These are phyloP conservation scores for Cyanodermella asteris DNA, from an alignment of 2,329 filamentous ascomycete species.

Conservation along the genomic window DNA sequence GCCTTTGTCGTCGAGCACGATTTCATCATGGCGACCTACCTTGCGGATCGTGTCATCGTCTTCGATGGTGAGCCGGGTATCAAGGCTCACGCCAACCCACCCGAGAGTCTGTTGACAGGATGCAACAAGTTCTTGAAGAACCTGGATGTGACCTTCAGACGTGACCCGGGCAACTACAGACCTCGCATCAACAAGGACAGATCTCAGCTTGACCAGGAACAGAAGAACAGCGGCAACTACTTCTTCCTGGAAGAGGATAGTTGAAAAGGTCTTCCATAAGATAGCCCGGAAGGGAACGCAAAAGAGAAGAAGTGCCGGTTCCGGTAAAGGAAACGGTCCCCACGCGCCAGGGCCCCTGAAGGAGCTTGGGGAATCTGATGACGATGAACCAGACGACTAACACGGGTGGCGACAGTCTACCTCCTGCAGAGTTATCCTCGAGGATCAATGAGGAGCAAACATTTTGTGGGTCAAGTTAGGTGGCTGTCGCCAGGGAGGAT, in stretches of 20 bases:
- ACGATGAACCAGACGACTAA: constrained; percentile 45
- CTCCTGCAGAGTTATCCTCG: constrained; percentile 29
- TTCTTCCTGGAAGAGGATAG: constrained; percentile 49
- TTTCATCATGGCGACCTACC: constrained; percentile 84
- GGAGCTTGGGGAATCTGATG: constrained; percentile 32
- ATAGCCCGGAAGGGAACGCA: constrained; percentile 12
- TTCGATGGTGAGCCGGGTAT: constrained; percentile 89
- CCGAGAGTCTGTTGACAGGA: constrained; percentile 79
- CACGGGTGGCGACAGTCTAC: constrained; percentile 37
- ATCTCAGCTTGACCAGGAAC: constrained; percentile 91
- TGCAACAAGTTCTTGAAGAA: constrained; percentile 96
- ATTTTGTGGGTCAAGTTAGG: constrained; percentile 37
- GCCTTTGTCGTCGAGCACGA: constrained; percentile 99
- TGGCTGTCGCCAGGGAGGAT: constrained; percentile 29
- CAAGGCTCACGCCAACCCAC: constrained; percentile 66
- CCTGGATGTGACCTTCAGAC: constrained; percentile 93
- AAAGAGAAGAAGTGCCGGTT: constrained; percentile 19
- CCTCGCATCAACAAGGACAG: constrained; percentile 96
- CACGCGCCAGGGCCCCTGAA: constrained; percentile 21
- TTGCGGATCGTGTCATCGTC: constrained; percentile 88
- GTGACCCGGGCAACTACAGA: constrained; percentile 86
- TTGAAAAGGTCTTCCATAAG: constrained; percentile 39
- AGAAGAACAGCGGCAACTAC: constrained; percentile 85
- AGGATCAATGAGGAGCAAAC: constrained; percentile 3
- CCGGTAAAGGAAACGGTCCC: constrained; percentile 17